Evolutionary conservation across 148 eudicot species (phyloP).

Genomic region (Nepenthes mirabilis): DNA sequence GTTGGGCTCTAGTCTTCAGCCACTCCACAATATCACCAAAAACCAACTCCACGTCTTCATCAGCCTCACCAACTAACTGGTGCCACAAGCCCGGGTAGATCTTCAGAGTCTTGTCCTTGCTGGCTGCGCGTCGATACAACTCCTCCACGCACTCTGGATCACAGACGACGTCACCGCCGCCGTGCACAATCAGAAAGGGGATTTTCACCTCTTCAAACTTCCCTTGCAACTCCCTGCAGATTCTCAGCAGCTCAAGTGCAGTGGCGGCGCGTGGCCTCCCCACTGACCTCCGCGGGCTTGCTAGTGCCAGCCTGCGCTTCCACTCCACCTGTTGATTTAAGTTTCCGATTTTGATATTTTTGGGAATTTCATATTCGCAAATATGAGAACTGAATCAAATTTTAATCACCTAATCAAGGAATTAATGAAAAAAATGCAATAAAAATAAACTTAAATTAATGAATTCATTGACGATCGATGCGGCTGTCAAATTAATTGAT

Average conservation of each 20-base stretch:
- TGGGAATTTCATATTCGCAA: too few species aligned
- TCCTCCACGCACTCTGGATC: conserved; percentile 85
- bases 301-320: conserved; percentile 74
- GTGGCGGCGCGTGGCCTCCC: conserved; percentile 85
- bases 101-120: conserved; percentile 73
- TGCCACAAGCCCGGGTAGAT: conserved; percentile 92
- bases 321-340: conserved; percentile 39
- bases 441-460: too few species aligned
- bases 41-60: conserved; percentile 62
- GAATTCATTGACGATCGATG: neutral
- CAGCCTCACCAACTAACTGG: conserved; percentile 75
- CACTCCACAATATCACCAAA: conserved; percentile 79
- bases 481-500: too few species aligned
- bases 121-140: conserved; percentile 44
- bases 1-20: conserved; percentile 52
- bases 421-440: neutral
- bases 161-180: conserved; percentile 64
- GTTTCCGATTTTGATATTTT: too few species aligned
- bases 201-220: conserved; percentile 48
- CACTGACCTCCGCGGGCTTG: conserved; percentile 56
- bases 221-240: conserved; percentile 62
- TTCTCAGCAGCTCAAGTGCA: conserved; percentile 66
- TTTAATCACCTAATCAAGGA: neutral
- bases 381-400: neutral
- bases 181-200: conserved; percentile 72